Evolutionary conservation across 179 eudicot genomes (phyloP).

Genomic region (Actinidia polygama): DNA sequence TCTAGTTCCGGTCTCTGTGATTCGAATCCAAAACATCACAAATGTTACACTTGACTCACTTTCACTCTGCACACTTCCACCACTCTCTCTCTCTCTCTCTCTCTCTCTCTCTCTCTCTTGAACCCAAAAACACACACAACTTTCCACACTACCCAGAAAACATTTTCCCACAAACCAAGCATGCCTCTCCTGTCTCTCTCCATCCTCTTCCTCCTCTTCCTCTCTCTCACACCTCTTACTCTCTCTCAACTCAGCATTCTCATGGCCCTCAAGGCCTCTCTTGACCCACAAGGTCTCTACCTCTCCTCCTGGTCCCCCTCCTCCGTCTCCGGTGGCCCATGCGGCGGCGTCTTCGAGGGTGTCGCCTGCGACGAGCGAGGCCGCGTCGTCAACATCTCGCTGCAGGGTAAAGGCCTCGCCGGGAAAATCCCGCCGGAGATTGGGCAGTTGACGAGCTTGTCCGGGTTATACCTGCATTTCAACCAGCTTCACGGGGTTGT

Average conservation of each 20-base stretch:
- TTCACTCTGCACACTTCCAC: neutral
- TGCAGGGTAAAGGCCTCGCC: constrained; percentile 78
- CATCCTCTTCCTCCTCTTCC: neutral
- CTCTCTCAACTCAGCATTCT: constrained; percentile 49
- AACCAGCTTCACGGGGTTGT: constrained; percentile 64
- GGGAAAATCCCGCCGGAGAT: constrained; percentile 71
- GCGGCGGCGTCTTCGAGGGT: constrained; percentile 67
- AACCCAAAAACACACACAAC: neutral
- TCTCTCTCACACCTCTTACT: constrained; percentile 25
- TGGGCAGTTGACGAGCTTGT: constrained; percentile 66
- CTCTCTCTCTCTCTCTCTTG: no score
- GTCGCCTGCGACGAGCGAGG: constrained; percentile 66
- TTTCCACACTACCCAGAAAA: neutral
- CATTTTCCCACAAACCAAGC: constrained; percentile 18
- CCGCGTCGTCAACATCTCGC: constrained; percentile 75
- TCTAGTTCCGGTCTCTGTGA: neutral
- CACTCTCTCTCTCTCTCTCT: no score
- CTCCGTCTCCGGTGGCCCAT: constrained; percentile 40
- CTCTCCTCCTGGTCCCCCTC: constrained; percentile 64
- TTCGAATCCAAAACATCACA: neutral
- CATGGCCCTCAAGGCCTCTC: constrained; percentile 53
- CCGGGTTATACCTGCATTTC: constrained; percentile 84
- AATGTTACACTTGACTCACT: neutral
- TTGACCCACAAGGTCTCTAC: constrained; percentile 63
- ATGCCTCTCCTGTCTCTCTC: constrained; percentile 17